These are phyloP conservation scores for Mortierella sp. DNA, from an alignment of 371 early-diverging fungal species.

Conservation along the genomic window DNA sequence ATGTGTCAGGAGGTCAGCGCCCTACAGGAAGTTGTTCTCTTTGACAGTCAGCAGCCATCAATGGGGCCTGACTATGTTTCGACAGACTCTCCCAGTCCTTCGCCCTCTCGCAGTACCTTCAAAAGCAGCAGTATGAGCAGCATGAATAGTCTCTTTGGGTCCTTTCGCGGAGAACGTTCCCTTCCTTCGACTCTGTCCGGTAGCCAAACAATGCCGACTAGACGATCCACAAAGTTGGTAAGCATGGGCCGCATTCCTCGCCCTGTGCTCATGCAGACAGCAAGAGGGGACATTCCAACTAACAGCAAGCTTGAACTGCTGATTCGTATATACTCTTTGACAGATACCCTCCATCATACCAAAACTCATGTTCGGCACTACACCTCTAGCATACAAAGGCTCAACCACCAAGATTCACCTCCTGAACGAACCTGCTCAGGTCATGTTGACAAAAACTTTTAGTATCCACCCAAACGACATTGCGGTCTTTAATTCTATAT, in stretches of 20 bases:
- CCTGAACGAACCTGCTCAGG: conserved; percentile 63
- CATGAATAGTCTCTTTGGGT: conserved; percentile 44
- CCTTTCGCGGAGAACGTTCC: conserved; percentile 37
- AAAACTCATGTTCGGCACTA: conserved; percentile 74
- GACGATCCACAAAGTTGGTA: conserved; percentile 18
- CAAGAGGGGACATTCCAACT: background rate
- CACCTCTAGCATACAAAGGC: conserved; percentile 74
- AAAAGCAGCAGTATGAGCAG: conserved; percentile 34
- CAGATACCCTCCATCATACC: conserved; percentile 43
- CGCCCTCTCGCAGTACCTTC: conserved; percentile 45
- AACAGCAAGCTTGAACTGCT: too few species aligned
- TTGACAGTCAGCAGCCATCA: conserved; percentile 47
- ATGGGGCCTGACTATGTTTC: conserved; percentile 20
- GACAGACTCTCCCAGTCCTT: conserved; percentile 36
- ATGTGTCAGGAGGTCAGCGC: conserved; percentile 57
- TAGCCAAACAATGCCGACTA: conserved; percentile 33
- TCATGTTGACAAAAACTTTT: conserved; percentile 71
- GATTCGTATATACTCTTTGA: background rate
- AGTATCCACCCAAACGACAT: conserved; percentile 62
- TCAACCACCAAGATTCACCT: conserved; percentile 74
- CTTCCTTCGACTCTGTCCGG: conserved; percentile 31
- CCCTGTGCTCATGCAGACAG: background rate
- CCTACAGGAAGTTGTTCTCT: conserved; percentile 53
- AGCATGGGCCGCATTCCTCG: background rate
- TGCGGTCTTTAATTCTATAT: conserved; percentile 44